Percentiles rank a stretch among this genome's conserved stretches.
phyloP scores from a whole-genome alignment of 2,329 filamentous ascomycete genomes.

The Exophiala bonariae region DNA sequence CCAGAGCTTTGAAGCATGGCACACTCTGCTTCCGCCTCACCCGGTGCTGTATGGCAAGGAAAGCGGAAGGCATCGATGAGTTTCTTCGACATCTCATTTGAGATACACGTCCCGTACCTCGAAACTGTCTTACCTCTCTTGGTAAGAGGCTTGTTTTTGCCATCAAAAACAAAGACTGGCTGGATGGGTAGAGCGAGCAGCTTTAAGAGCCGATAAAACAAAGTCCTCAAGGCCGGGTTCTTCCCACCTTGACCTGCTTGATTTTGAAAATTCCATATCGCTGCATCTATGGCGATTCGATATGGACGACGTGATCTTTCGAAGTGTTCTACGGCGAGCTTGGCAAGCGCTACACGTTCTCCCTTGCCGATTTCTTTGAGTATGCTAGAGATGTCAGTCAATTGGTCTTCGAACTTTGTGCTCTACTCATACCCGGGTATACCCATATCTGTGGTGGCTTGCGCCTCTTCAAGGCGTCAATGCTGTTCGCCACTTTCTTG shows the following conservation, averaged over 20 bases:
- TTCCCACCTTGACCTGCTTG: slow-evolving; percentile 82
- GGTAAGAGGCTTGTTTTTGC: slow-evolving; percentile 77
- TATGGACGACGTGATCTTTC: slow-evolving; percentile 70
- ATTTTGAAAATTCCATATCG: slow-evolving; percentile 96
- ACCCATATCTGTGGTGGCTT: slow-evolving; percentile 35
- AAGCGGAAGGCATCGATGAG: slow-evolving; percentile 85
- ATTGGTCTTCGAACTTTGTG: slow-evolving; percentile 3
- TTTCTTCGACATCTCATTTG: slow-evolving; percentile 74
- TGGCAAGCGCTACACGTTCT: slow-evolving; percentile 75
- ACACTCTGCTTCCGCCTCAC: slow-evolving; percentile 95
- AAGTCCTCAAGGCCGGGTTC: slow-evolving; percentile 84
- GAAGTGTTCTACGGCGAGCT: slow-evolving; percentile 76
- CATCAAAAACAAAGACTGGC: slow-evolving; percentile 88
- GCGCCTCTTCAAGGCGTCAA: background rate
- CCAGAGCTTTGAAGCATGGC: slow-evolving; percentile 79
- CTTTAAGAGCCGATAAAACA: slow-evolving; percentile 87
- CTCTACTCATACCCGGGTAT: slow-evolving; percentile 44
- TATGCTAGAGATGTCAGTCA: slow-evolving; percentile 58
- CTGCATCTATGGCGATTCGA: slow-evolving; percentile 87
- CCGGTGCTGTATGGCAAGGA: slow-evolving; percentile 79
- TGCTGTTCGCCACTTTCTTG: background rate
- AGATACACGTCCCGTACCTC: slow-evolving; percentile 62
- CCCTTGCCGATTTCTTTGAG: slow-evolving; percentile 86
- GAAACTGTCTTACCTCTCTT: slow-evolving; percentile 77
- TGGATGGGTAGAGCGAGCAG: slow-evolving; percentile 76